phyloP scores from a whole-genome alignment of 2,329 filamentous ascomycete genomes.

The Fusarium longipes region DNA sequence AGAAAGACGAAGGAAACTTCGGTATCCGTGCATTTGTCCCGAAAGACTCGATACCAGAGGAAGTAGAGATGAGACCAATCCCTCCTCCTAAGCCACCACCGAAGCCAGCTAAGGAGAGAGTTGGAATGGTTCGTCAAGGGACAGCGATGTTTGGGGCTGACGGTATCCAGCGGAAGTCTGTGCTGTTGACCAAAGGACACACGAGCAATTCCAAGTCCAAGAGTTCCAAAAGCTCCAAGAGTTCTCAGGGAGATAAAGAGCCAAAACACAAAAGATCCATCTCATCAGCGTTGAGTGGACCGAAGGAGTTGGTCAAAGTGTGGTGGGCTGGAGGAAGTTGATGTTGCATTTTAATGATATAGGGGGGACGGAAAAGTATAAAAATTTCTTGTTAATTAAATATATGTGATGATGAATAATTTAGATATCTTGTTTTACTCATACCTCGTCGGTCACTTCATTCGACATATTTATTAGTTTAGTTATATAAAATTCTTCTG shows the following conservation, averaged over 20 bases:
- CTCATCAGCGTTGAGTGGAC: conserved; percentile 33
- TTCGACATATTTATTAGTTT: background rate
- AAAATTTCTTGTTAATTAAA: conserved; percentile 23
- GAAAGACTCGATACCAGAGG: conserved; percentile 34
- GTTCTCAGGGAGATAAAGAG: conserved; percentile 9
- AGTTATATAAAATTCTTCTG: background rate
- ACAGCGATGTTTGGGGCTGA: conserved; percentile 33
- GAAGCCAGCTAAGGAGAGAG: conserved; percentile 21
- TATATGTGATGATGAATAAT: conserved; percentile 26
- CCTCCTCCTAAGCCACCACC: conserved; percentile 29
- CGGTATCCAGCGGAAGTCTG: conserved; percentile 35
- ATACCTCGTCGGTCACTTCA: background rate
- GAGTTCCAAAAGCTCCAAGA: conserved; percentile 11
- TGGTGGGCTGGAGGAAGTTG: conserved; percentile 39
- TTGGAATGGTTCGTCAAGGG: conserved; percentile 39
- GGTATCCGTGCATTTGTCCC: conserved; percentile 36
- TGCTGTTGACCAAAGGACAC: conserved; percentile 32
- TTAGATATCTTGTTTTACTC: conserved; percentile 4
- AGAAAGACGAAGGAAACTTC: conserved; percentile 35
- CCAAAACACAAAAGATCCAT: conserved; percentile 34
- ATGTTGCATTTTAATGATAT: conserved; percentile 3
- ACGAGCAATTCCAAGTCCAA: conserved; percentile 15
- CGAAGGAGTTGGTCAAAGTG: conserved; percentile 44
- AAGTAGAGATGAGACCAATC: conserved; percentile 42
- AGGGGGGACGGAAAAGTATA: conserved; percentile 30